A percentile compares a stretch with the other conserved stretches of the same genome.
Evolutionary conservation across 169 alveolate species (phyloP).

Genomic region (Plasmodium vinckei): DNA sequence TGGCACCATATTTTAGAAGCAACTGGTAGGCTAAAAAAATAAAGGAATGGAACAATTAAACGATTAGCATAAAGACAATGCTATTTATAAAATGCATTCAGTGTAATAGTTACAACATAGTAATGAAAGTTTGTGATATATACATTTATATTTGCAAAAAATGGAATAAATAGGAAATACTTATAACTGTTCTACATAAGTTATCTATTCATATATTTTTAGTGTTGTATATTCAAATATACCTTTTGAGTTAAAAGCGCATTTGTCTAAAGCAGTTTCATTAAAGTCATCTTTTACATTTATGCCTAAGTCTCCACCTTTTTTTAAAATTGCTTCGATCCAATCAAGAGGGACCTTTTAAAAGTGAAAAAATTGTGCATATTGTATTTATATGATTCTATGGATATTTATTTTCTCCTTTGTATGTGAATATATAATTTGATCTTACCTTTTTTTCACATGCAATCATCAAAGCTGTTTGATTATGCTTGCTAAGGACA

Average conservation of each 20-base stretch:
- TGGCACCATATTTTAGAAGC: slow-evolving; percentile 72
- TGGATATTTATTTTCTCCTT: not conserved
- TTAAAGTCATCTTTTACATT: slow-evolving; percentile 65
- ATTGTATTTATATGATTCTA: not conserved
- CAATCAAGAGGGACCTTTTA: slow-evolving; percentile 69
- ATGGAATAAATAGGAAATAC: not conserved
- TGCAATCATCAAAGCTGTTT: slow-evolving; percentile 75
- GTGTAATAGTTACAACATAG: not conserved
- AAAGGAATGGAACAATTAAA: not conserved
- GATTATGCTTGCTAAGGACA: slow-evolving; percentile 68
- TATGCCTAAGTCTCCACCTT: slow-evolving; percentile 73
- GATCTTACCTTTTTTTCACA: slow-evolving; percentile 53
- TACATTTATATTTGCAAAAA: not conserved
- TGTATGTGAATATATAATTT: not conserved
- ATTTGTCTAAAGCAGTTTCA: slow-evolving; percentile 70
- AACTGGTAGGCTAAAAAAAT: slow-evolving; percentile 46
- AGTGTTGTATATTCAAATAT: not conserved
- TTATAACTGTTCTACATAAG: not conserved
- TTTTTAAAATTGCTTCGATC: slow-evolving; percentile 73
- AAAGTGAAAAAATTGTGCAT: not conserved
- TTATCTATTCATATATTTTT: too few species aligned
- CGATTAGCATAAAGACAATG: not conserved
- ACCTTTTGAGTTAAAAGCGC: slow-evolving; percentile 60
- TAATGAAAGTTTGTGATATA: too few species aligned
- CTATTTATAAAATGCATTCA: not conserved